These are phyloP conservation scores for Colletotrichum lentis DNA, from an alignment of 2,329 filamentous ascomycete species.

Conservation along the genomic window DNA sequence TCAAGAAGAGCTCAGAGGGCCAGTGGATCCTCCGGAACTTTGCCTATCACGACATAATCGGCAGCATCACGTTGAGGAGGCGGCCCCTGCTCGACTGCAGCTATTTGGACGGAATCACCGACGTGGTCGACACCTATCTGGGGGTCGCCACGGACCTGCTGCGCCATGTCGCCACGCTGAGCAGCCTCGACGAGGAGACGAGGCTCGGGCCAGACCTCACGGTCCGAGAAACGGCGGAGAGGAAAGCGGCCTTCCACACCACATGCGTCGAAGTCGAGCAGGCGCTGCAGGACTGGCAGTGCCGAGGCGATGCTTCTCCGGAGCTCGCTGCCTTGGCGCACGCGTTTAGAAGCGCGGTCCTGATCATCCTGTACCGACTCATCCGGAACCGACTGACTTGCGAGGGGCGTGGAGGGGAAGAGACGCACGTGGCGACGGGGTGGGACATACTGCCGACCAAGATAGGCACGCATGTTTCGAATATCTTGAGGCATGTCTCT, in stretches of 20 bases:
- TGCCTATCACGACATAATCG: slow-evolving; percentile 38
- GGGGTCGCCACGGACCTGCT: slow-evolving; percentile 36
- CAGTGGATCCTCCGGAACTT: slow-evolving; percentile 39
- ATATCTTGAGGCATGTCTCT: slow-evolving; percentile 18
- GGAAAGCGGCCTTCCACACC: neutral
- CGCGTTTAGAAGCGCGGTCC: slow-evolving; percentile 21
- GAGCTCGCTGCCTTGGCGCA: slow-evolving; percentile 22
- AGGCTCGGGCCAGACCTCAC: neutral
- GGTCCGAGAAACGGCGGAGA: neutral
- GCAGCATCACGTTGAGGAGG: slow-evolving; percentile 29
- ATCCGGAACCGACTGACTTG: slow-evolving; percentile 2
- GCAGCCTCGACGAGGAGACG: slow-evolving; percentile 28
- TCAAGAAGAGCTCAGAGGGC: slow-evolving; percentile 34
- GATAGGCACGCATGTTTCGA: slow-evolving; percentile 27
- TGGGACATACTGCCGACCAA: slow-evolving; percentile 26
- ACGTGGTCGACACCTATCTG: slow-evolving; percentile 37
- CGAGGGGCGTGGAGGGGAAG: neutral
- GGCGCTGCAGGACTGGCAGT: slow-evolving; percentile 28
- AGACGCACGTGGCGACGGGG: neutral
- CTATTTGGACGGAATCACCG: slow-evolving; percentile 35
- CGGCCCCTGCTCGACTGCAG: slow-evolving; percentile 31
- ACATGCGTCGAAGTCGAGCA: slow-evolving; percentile 21
- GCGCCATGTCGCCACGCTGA: slow-evolving; percentile 22
- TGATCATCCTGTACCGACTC: slow-evolving; percentile 29
- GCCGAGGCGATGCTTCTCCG: slow-evolving; percentile 14